phyloP scores from a whole-genome alignment of 2,329 filamentous ascomycete species.

The Colletotrichum chlorophyti region DNA sequence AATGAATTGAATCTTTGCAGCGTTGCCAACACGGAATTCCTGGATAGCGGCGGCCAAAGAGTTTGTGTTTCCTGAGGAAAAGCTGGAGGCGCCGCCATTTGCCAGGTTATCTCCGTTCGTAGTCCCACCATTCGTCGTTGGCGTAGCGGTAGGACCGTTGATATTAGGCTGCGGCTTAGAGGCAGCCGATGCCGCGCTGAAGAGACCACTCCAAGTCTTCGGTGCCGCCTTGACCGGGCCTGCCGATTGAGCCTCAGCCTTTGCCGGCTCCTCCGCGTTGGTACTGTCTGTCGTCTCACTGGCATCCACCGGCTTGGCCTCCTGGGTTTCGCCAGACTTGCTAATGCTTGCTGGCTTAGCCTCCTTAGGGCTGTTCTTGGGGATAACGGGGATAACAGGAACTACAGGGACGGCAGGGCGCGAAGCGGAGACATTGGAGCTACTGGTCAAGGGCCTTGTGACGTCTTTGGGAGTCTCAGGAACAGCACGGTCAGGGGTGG shows the following conservation, averaged over 20 bases:
- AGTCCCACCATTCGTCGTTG: slow-evolving; percentile 28
- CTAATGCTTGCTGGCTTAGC: slow-evolving; percentile 28
- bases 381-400: slow-evolving; percentile 55
- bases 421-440: slow-evolving; percentile 20
- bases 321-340: slow-evolving; percentile 20
- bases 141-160: slow-evolving; percentile 26
- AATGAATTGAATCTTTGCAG: slow-evolving; percentile 77
- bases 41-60: slow-evolving; percentile 80
- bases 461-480: slow-evolving; percentile 32
- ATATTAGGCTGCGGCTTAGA: slow-evolving; percentile 31
- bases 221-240: slow-evolving; percentile 38
- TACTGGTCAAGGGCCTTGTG: slow-evolving; percentile 25
- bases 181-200: slow-evolving; percentile 33
- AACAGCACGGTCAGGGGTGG: no score
- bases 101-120: slow-evolving; percentile 21
- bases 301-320: slow-evolving; percentile 34
- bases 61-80: slow-evolving; percentile 37
- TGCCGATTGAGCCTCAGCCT: slow-evolving; percentile 29
- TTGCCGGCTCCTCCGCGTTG: slow-evolving; percentile 21
- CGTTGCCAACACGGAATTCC: slow-evolving; percentile 71
- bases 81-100: slow-evolving; percentile 7
- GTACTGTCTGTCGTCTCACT: slow-evolving; percentile 17
- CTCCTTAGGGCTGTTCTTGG: slow-evolving; percentile 44
- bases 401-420: slow-evolving; percentile 48
- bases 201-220: slow-evolving; percentile 49